Percentiles rank a stretch among this genome's conserved stretches.
Conservation (phyloP, 2,329 filamentous ascomycete genomes). For the Cladophialophora immunda region DNA sequence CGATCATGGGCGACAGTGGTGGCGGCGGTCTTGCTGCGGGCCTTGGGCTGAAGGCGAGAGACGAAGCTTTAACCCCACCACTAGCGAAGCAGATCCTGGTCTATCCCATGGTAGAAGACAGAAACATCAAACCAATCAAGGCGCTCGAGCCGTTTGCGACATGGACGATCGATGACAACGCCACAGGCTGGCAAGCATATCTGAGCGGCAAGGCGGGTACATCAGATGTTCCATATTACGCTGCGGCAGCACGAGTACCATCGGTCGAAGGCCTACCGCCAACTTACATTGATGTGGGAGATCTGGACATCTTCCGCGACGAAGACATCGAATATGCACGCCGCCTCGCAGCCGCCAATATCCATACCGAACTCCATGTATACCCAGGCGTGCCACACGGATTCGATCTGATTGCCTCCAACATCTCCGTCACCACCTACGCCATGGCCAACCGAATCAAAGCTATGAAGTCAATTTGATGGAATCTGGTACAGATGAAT, state of each 20-base stretch:
- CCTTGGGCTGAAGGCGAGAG: slow-evolving; percentile 50
- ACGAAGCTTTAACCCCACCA: slow-evolving; percentile 43
- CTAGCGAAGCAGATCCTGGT: slow-evolving; percentile 55
- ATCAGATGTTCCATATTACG: slow-evolving; percentile 44
- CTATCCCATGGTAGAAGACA: slow-evolving; percentile 60
- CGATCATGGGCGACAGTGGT: slow-evolving; percentile 54
- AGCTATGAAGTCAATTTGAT: slow-evolving; percentile 16
- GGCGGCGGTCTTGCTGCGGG: slow-evolving; percentile 55
- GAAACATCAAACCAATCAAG: slow-evolving; percentile 44
- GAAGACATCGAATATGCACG: slow-evolving; percentile 52
- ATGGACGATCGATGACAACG: slow-evolving; percentile 52
- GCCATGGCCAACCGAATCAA: slow-evolving; percentile 32
- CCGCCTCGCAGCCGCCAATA: slow-evolving; percentile 52
- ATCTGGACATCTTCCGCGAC: slow-evolving; percentile 56
- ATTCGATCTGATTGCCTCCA: slow-evolving; percentile 46
- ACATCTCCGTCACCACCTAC: slow-evolving; percentile 28
- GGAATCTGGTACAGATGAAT: neutral
- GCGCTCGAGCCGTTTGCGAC: slow-evolving; percentile 47
- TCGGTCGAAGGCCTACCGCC: slow-evolving; percentile 53
- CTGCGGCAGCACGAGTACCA: slow-evolving; percentile 49
- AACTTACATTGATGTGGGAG: slow-evolving; percentile 56
- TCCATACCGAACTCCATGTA: slow-evolving; percentile 56
- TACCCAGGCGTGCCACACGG: slow-evolving; percentile 54
- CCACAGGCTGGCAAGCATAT: slow-evolving; percentile 53
- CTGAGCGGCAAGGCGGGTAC: slow-evolving; percentile 40